Conservation (phyloP, 1,284 basidiomycete species). For the Mycosarcoma maydis region DNA sequence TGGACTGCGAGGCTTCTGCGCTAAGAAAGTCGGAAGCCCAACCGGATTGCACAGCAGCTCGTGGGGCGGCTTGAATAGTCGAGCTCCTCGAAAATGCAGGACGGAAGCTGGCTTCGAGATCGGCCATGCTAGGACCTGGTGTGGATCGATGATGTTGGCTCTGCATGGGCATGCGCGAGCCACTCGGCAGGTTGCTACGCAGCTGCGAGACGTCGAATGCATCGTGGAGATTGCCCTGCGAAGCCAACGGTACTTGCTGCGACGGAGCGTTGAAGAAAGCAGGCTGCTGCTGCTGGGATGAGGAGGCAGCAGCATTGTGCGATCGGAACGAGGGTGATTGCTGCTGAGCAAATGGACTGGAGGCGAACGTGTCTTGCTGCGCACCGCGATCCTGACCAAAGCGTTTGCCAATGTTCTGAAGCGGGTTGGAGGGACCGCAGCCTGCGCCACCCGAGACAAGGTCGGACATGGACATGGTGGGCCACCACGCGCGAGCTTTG, state of each 20-base stretch:
- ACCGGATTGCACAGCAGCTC: constrained; percentile 26
- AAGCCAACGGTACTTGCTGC: constrained; percentile 15
- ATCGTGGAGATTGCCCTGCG: constrained; percentile 22
- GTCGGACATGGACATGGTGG: constrained; percentile 60
- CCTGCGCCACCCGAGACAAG: constrained; percentile 60
- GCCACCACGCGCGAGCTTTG: neutral
- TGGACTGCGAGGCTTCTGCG: constrained; percentile 20
- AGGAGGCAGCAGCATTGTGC: constrained; percentile 1
- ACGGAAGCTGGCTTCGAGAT: constrained; percentile 46
- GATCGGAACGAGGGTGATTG: constrained; percentile 30
- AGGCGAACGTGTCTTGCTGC: constrained; percentile 51
- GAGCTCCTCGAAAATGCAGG: constrained; percentile 25
- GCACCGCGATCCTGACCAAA: constrained; percentile 61
- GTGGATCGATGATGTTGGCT: constrained; percentile 7
- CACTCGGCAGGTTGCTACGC: constrained; percentile 44
- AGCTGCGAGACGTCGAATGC: constrained; percentile 54
- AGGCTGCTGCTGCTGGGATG: constrained; percentile 28
- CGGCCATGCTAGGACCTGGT: constrained; percentile 16
- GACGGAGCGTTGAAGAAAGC: constrained; percentile 42
- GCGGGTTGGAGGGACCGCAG: constrained; percentile 64
- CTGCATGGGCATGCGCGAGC: constrained; percentile 28
- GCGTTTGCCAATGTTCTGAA: constrained; percentile 62
- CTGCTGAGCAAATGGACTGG: constrained; percentile 7
- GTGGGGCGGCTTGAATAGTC: constrained; percentile 4
- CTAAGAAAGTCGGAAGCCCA: constrained; percentile 56